Conservation (phyloP, 441 rosid genomes). For the Pelargonium fulgidum region DNA sequence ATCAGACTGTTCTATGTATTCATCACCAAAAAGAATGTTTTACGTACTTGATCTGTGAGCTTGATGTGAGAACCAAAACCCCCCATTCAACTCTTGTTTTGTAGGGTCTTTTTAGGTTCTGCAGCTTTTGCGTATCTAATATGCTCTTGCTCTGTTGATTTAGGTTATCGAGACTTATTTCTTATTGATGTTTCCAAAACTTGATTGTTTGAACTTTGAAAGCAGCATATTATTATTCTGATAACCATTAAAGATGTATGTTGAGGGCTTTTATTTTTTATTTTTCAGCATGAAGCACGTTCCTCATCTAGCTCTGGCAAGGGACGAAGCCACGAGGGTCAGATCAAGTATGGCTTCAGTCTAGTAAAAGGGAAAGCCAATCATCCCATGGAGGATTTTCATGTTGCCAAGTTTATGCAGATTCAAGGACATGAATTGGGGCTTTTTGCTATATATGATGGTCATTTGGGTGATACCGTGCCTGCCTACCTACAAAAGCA, state of each 20-base stretch:
- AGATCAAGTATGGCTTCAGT: constrained; percentile 65
- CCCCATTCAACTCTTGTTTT: background rate
- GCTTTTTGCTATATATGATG: constrained; percentile 82
- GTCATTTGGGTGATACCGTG: constrained; percentile 79
- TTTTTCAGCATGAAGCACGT: constrained; percentile 40
- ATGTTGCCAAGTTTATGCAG: constrained; percentile 69
- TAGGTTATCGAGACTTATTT: background rate
- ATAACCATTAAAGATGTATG: background rate
- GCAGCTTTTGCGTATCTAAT: too few species aligned
- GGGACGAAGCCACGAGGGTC: constrained; percentile 57
- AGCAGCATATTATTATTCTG: background rate
- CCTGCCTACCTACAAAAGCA: constrained; percentile 77
- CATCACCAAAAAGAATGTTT: too few species aligned
- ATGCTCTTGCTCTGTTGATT: background rate
- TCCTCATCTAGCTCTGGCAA: constrained; percentile 61
- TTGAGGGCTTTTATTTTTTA: constrained; percentile 5
- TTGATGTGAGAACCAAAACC: background rate
- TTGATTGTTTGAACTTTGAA: background rate
- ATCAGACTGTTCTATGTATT: too few species aligned
- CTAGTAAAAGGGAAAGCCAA: constrained; percentile 82
- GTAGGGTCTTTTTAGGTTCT: background rate
- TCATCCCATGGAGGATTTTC: constrained; percentile 95
- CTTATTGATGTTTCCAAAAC: background rate
- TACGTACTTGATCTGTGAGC: too few species aligned
- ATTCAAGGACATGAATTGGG: constrained; percentile 62